A percentile compares a stretch with the other conserved stretches of the same genome.
These are phyloP conservation scores for Conringia planisiliqua DNA, from an alignment of 345 rosid genomes.

Conservation along the genomic window DNA sequence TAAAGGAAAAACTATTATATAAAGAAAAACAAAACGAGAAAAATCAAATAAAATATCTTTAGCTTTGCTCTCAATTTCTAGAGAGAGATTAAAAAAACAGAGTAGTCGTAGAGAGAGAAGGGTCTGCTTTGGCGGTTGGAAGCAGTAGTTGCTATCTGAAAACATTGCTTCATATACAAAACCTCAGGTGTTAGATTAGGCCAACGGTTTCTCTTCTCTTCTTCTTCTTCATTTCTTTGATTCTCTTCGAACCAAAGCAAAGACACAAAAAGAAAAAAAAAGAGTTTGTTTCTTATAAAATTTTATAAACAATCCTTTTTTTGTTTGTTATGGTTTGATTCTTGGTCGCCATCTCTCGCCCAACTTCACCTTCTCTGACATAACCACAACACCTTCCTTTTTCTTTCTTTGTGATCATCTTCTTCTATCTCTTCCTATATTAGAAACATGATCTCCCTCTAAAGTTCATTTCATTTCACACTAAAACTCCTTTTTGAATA, in stretches of 20 bases:
- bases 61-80: neutral
- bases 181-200: constrained; percentile 57
- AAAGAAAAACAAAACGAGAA: neutral
- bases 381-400: constrained; percentile 36
- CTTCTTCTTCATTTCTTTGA: constrained; percentile 23
- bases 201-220: constrained; percentile 59
- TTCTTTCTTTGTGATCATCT: neutral
- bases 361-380: constrained; percentile 72
- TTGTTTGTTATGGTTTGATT: constrained; percentile 42
- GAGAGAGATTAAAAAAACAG: neutral
- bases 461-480: neutral
- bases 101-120: neutral
- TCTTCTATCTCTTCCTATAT: constrained; percentile 25
- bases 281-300: neutral
- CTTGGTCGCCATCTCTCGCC: constrained; percentile 89
- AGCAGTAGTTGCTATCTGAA: constrained; percentile 29
- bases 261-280: neutral
- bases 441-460: constrained; percentile 16
- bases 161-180: constrained; percentile 34
- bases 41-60: neutral
- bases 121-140: constrained; percentile 35
- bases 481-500: neutral
- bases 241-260: constrained; percentile 69
- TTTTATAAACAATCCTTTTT: neutral
- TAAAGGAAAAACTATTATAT: neutral